Percentiles rank a stretch among this genome's conserved stretches.
Conservation (phyloP, 345 rosid species). For the Populus pruinosa region DNA sequence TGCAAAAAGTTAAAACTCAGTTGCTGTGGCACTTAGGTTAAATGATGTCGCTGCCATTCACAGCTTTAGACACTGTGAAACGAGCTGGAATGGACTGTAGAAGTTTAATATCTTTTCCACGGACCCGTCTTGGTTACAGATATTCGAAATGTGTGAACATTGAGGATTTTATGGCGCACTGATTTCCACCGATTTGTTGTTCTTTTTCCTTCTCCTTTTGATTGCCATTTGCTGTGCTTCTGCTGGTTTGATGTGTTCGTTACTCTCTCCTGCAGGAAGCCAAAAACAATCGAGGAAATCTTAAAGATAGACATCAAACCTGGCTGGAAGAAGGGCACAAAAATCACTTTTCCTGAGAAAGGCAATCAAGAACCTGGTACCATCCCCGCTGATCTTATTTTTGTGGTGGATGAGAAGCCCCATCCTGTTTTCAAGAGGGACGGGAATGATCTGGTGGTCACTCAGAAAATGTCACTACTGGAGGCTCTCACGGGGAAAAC, state of each 20-base stretch:
- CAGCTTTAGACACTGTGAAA: background rate
- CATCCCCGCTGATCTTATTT: conserved; percentile 26
- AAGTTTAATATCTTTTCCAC: background rate
- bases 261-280: conserved; percentile 37
- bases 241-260: background rate
- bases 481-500: conserved; percentile 66
- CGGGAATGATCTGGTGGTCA: conserved; percentile 47
- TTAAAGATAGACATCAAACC: conserved; percentile 33
- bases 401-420: conserved; percentile 58
- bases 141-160: background rate
- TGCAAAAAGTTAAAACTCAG: background rate
- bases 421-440: conserved; percentile 54
- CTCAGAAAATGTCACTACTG: conserved; percentile 35
- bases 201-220: background rate
- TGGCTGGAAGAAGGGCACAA: conserved; percentile 39
- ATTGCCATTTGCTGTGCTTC: background rate
- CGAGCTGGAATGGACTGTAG: background rate
- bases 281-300: conserved; percentile 62
- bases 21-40: background rate
- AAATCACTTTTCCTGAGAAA: conserved; percentile 36
- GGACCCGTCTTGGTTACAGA: background rate
- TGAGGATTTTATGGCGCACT: background rate
- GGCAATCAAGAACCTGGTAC: conserved; percentile 32
- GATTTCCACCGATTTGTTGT: background rate
- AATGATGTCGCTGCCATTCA: background rate